Evolutionary conservation across 2,329 filamentous ascomycete genomes (phyloP), one percentile per base, ranked within the genome.

Genomic region (Cladosporium sp.): DNA sequence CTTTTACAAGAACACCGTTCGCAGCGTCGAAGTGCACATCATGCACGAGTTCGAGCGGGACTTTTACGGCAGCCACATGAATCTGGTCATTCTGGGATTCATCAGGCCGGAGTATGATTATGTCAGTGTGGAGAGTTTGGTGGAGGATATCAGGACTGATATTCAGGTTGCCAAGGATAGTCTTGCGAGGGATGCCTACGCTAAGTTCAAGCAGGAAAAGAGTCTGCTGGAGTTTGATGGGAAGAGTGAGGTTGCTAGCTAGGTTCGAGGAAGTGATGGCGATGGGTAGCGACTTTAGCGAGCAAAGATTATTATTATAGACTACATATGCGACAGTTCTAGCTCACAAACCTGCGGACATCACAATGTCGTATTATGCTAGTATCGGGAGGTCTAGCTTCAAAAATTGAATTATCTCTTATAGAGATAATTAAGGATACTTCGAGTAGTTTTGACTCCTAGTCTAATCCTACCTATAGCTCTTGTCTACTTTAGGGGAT

Each of bases 101-200:
- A 92, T 99, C 62, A 83, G 94, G 55, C 88, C 90, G 8, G 94
- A 97, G 76, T 87, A 84, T 71, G 90, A 97, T 77, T 99, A 99
- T 76, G 84, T 87, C 61, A 88, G 84, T 63, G 81, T 91, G 66
- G 92, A 97, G 63, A 88, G 87, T 36, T 79, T 97, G 70, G 85
- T 97, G 45, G 84, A 88, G 67, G 94, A 99, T 76, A 99, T 99
- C 71, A 84, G 84, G 70, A 83, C 88, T 65, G 94, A 97, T 78
- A 96, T 94, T 69, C 84, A 89, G 67, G 92, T 97, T 58, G 88
- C 92, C 43, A 80, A 82, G 65, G 77, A 80, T 67, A 94, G 90
- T 76, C 76, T 99, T 69, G 81, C 76, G 55, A 79, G 94, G 63
- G 75, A 81, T 34, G 80, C 74, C 22, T 99, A 86, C 74, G 65